Base-by-base conservation (phyloP, 495 filamentous ascomycete genomes). In the Articulospora tetracladia region DNA sequence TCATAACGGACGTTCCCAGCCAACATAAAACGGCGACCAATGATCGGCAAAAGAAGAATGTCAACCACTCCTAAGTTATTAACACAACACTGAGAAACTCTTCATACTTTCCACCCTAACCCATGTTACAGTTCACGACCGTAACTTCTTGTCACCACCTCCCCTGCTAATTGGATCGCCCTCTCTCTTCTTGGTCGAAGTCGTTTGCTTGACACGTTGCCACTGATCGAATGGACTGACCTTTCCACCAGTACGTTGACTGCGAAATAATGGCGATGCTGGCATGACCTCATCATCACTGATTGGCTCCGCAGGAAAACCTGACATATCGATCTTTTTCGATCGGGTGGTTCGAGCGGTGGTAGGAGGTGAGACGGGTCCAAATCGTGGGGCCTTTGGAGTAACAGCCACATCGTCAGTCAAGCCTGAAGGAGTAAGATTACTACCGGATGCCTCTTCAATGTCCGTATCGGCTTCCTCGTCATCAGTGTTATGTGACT, bases 211-310 rank as follows among this genome's bases (percentile, higher is more conserved):
- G 60, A 78, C 81, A 20, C 86, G 80, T 39, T 76, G 74, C 86
- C 87, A 91, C 51, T 73, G 73, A 61, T 84, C 81, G 62, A 90
- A 92, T 0, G 86, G 85, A 65, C 85, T 89, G 13, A 72, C 71
- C 61, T 80, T 83, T 48, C 67, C 66, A 28, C 53, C 61, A 47
- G 46, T 52, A 26, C 74, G 76, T 3, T 44, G 39, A 41, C 49
- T 36, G 4, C 41, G 52, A 34, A 66, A 70, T 62, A 67, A 69
- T n/a, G 63, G 61, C 13, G 68, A 60, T 27, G 72, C 66, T 6
- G 71, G 67, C 8, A 51, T 69, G 65, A 20, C 41, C 4, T 24
- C 25, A 57, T 52, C 74, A 67, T 52, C 62, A 68, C 55, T 66
- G 32, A 20, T 65, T 53, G 51, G 72, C 60, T 44, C 73, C 67